Base-by-base conservation (phyloP, 2,329 filamentous ascomycete species). In the Colletotrichum trifolii region DNA sequence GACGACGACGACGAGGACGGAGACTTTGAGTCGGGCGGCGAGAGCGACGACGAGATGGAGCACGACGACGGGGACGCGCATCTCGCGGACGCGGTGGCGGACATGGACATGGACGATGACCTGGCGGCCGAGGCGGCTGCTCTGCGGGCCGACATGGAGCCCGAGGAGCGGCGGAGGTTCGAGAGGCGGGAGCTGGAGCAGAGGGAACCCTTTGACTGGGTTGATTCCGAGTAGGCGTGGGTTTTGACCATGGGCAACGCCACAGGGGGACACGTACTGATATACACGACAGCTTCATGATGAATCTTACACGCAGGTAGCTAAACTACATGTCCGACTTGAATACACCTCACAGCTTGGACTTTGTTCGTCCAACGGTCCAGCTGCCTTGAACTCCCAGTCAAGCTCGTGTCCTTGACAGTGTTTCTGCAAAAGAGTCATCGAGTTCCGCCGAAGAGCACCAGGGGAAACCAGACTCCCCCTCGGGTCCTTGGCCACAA, bases 21-120 rank as follows among this genome's bases (percentile, higher is more conserved):
- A 8, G 63, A 66, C 25, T 64, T 54, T 9, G 50, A 64, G 34
- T 42, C 43, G 49, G 47, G 48, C 9, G 62, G 61, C 8, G 50
- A 54, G 12, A 48, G 52, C 15, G 58, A 65, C n/a, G 52, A 56
- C 3, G 62, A 42, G 4, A 52, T 56, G 53, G 58, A 34, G 6
- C 55, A 62, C 12, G 35, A 43, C 3, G 58, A 53, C 12, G 52
- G 40, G 5, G 50, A 38, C 8, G 54, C 60, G 1, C 39, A 36
- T 8, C 52, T 66, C 5, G 63, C 43, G 4, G 63, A 66, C n/a
- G 59, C 63, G 2, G 52, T 66, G 15, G 63, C 63, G 2, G 58
- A 66, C 5, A 60, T 66, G 63, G 63, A 63, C 15, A 53, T 66
- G n/a, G 63, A 66, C 13, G 61, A 64, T 17, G 58, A 61, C 38